Percentiles rank a stretch among this genome's conserved stretches.
Evolutionary conservation across 306 rosid species (phyloP).

Genomic region (Hylodesmum podocarpum): DNA sequence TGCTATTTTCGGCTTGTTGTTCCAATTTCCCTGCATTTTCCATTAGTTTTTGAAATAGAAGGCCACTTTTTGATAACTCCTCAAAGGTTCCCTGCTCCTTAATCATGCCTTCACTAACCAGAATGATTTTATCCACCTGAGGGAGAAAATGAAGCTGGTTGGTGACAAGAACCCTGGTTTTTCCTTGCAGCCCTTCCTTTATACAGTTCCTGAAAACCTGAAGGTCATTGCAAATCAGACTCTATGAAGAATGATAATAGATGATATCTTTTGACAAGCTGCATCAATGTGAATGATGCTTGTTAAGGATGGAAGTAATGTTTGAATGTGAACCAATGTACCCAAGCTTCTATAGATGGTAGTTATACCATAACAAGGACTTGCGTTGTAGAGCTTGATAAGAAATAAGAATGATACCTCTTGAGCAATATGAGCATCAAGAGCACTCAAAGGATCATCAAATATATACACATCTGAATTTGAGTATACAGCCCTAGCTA

Average conservation of each 20-base stretch:
- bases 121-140: conserved; percentile 72
- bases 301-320: not conserved
- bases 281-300: not conserved
- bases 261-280: too few relatives aligned
- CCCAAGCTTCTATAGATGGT: not conserved
- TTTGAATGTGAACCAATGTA: not conserved
- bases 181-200: conserved; percentile 76
- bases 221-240: conserved; percentile 16
- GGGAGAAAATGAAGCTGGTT: conserved; percentile 96
- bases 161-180: conserved; percentile 89
- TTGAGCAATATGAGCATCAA: conserved; percentile 82
- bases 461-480: conserved; percentile 78
- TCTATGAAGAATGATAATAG: conserved; percentile 8
- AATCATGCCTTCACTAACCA: conserved; percentile 66
- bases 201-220: conserved; percentile 84
- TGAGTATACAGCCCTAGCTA: conserved; percentile 92
- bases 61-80: conserved; percentile 69
- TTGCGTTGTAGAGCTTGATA: not conserved
- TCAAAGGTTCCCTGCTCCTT: conserved; percentile 85
- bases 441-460: conserved; percentile 95
- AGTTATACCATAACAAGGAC: conserved; percentile 16
- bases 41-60: conserved; percentile 82
- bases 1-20: conserved; percentile 44
- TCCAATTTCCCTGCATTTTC: conserved; percentile 92
- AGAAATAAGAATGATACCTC: conserved; percentile 49